Base-by-base conservation (phyloP, 1,139 yeast species). In the Schwanniomyces etchellsii region DNA sequence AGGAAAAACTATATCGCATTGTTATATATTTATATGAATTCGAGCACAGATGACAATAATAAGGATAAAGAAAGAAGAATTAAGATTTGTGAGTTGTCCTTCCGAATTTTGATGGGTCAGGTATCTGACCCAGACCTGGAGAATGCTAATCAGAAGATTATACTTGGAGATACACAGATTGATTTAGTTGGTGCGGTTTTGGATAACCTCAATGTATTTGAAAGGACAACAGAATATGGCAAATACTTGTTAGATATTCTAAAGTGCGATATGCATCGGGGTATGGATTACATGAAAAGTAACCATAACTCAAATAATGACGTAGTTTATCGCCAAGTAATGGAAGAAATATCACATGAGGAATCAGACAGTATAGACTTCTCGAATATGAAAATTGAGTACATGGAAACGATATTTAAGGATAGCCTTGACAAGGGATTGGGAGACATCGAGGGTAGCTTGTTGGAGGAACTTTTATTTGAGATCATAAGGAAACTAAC, bases 241-340 rank as follows among this genome's bases (percentile, higher is more conserved):
- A 49, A 41, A 29, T 38, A 43, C 24, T 45, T 66, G 3, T 37
- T 66, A 10, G 61, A 56, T 28, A 42, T 64, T 1, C 38, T 66
- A 4, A 50, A 59, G 31, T 24, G 54, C 2, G 51, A 56, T 28
- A 49, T 61, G 16, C 43, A 48, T 2, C 39, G 36, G 25, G 64
- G 66, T 1, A 46, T 63, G 11, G 38, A 41, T 5, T 63, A 55
- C 28, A 52, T 67, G 43, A 56, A 60, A 34, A 37, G 42, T 17
- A 48, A 58, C 29, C 50, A 52, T 13, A 44, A 47, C 13, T 43
- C 46, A n/a, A 46, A 44, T 20, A 57, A 52, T 31, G 52, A 47
- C 25, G 43, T 41, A 2, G 50, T 57, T 5, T 66, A 65, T 34
- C 47, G 48, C 28, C 47, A 45, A 5, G 58, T 67, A 9, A 45